Conservation (phyloP, 768 basidiomycete genomes). For the Tylopilus felleus region DNA sequence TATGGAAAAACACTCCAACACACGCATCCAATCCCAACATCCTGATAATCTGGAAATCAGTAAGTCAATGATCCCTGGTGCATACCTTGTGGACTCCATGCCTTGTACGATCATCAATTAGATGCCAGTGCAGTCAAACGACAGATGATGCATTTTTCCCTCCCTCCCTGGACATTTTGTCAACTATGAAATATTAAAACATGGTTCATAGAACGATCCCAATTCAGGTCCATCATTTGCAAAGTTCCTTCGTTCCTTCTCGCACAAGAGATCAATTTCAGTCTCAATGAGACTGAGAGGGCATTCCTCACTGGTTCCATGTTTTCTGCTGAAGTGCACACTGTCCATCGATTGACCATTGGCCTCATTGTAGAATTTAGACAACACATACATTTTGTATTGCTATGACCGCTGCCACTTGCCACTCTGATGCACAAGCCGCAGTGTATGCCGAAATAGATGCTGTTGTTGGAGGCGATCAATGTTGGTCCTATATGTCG, state of each 20-base stretch:
- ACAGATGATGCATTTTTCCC: slow-evolving; percentile 34
- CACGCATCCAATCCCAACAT: slow-evolving; percentile 17
- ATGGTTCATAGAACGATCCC: slow-evolving; percentile 1
- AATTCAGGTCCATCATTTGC: slow-evolving; percentile 44
- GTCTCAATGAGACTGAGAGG: slow-evolving; percentile 48
- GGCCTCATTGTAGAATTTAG: slow-evolving; percentile 3
- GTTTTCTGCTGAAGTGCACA: slow-evolving; percentile 57
- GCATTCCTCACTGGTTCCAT: slow-evolving; percentile 57
- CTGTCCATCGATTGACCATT: slow-evolving; percentile 22
- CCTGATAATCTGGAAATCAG: slow-evolving; percentile 15
- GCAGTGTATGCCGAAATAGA: slow-evolving; percentile 54
- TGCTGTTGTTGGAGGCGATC: slow-evolving; percentile 38
- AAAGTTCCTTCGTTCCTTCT: slow-evolving; percentile 51
- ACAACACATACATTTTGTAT: slow-evolving; percentile 51
- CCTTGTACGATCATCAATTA: slow-evolving; percentile 46
- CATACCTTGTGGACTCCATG: slow-evolving; percentile 36
- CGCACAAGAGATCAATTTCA: slow-evolving; percentile 45
- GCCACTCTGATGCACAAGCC: slow-evolving; percentile 46
- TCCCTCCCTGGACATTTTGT: neutral
- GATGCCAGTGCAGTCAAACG: slow-evolving; percentile 39
- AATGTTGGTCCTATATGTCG: no score
- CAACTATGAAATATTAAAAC: neutral
- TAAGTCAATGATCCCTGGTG: slow-evolving; percentile 27
- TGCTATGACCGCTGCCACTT: slow-evolving; percentile 45
- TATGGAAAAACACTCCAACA: slow-evolving; percentile 18